A percentile compares a stretch with the other conserved stretches of the same genome.
These are phyloP conservation scores for Gonapodya sp. DNA, from an alignment of 192 early-diverging fungal species.

Conservation along the genomic window DNA sequence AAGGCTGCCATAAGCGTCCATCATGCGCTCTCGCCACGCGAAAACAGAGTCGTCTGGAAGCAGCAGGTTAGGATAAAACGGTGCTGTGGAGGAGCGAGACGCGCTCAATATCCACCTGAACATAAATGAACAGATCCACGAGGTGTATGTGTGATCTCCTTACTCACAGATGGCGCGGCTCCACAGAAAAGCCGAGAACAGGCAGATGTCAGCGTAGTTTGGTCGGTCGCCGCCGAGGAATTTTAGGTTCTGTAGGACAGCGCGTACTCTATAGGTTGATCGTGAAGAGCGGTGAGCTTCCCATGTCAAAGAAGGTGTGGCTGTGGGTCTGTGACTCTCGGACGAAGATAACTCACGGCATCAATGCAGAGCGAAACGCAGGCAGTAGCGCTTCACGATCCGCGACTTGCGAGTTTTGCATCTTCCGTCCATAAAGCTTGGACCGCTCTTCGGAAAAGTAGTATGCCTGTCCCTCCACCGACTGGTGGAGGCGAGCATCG, in stretches of 20 bases:
- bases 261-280: background rate
- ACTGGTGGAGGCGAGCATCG: background rate
- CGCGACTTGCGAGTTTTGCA: conserved; percentile 4
- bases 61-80: conserved; percentile 1
- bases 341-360: background rate
- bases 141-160: background rate
- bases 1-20: conserved; percentile 7
- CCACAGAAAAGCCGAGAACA: conserved; percentile 4
- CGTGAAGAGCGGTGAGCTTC: background rate
- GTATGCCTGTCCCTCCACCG: background rate
- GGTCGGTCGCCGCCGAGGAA: conserved; percentile 8
- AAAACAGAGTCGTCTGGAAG: background rate
- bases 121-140: background rate
- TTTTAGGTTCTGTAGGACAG: background rate
- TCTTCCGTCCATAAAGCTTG: conserved; percentile 3
- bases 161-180: conserved; percentile 12
- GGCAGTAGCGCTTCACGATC: background rate
- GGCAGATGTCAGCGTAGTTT: background rate
- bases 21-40: conserved; percentile 5
- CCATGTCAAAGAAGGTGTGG: background rate
- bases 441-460: conserved; percentile 4
- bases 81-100: background rate
- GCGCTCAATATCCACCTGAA: background rate
- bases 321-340: background rate
- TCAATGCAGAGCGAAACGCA: background rate